These are phyloP conservation scores for Mortierella alpina DNA, from an alignment of 192 early-diverging fungal species.

Conservation along the genomic window DNA sequence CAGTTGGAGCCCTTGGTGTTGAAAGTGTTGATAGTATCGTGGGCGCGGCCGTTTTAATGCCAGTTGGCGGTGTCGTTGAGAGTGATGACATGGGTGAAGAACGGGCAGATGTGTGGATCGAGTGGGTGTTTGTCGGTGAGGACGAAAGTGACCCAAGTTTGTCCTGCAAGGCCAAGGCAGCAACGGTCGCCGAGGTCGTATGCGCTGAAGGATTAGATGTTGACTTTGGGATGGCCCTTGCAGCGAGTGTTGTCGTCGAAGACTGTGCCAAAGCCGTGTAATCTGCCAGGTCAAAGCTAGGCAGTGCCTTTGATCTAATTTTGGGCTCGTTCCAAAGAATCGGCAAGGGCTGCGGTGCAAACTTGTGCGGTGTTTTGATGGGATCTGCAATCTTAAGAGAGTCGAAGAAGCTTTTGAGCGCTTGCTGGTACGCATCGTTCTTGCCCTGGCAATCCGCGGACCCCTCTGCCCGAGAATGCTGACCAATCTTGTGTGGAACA, in stretches of 20 bases:
- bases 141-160: constrained; percentile 25
- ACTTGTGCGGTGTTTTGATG: constrained; percentile 49
- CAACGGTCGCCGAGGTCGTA: not conserved
- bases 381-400: constrained; percentile 52
- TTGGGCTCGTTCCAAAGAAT: constrained; percentile 51
- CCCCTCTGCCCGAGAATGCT: not conserved
- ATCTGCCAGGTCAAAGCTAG: constrained; percentile 29
- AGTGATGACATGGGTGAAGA: constrained; percentile 33
- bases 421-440: constrained; percentile 25
- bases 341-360: constrained; percentile 49
- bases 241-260: not conserved
- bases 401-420: constrained; percentile 37
- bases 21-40: not conserved
- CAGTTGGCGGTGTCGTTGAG: constrained; percentile 9
- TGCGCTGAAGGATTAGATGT: not conserved
- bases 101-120: constrained; percentile 21
- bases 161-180: not conserved
- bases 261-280: constrained; percentile 24
- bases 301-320: constrained; percentile 31
- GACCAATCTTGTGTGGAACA: not conserved
- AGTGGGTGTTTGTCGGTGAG: constrained; percentile 33
- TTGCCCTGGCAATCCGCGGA: constrained; percentile 1
- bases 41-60: not conserved
- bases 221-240: not conserved
- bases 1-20: constrained; percentile 12